Percentiles rank a stretch among this genome's conserved stretches.
phyloP scores from a whole-genome alignment of 768 basidiomycete species.

The Vishniacozyma victoriae region DNA sequence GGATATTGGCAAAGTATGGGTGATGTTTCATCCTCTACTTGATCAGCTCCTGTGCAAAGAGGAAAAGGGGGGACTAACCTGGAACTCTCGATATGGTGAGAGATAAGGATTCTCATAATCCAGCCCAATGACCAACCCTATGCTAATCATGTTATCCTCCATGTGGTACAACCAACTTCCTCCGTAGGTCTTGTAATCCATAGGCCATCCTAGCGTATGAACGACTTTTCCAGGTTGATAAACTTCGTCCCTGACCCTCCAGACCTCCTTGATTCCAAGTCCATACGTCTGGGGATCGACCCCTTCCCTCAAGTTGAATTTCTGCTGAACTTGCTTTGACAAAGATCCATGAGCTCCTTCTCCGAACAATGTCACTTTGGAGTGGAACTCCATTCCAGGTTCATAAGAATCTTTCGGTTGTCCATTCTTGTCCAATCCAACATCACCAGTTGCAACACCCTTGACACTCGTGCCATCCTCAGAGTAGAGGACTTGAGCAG shows the following conservation, averaged over 20 bases:
- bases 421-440: constrained; percentile 73
- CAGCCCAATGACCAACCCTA: constrained; percentile 86
- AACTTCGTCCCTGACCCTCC: constrained; percentile 67
- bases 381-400: constrained; percentile 91
- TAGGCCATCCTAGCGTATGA: constrained; percentile 91
- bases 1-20: constrained; percentile 75
- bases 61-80: constrained; percentile 55
- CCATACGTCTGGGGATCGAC: constrained; percentile 89
- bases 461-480: constrained; percentile 59
- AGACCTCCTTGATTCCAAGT: constrained; percentile 94
- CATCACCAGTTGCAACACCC: constrained; percentile 88
- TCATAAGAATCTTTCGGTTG: constrained; percentile 81
- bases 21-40: constrained; percentile 87
- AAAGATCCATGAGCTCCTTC: constrained; percentile 94
- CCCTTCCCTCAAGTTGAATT: constrained; percentile 65
- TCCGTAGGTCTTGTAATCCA: constrained; percentile 76
- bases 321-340: constrained; percentile 67
- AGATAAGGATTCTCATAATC: constrained; percentile 93
- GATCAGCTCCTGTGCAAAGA: constrained; percentile 1
- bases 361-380: constrained; percentile 83
- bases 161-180: constrained; percentile 96
- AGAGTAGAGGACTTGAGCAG: constrained; percentile 70
- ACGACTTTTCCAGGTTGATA: constrained; percentile 76
- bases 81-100: constrained; percentile 85
- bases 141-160: constrained; percentile 78